Evolutionary conservation across 805 yeast genomes (phyloP), one percentile per base, ranked within the genome.

Genomic region (Schwanniomyces occidentalis): DNA sequence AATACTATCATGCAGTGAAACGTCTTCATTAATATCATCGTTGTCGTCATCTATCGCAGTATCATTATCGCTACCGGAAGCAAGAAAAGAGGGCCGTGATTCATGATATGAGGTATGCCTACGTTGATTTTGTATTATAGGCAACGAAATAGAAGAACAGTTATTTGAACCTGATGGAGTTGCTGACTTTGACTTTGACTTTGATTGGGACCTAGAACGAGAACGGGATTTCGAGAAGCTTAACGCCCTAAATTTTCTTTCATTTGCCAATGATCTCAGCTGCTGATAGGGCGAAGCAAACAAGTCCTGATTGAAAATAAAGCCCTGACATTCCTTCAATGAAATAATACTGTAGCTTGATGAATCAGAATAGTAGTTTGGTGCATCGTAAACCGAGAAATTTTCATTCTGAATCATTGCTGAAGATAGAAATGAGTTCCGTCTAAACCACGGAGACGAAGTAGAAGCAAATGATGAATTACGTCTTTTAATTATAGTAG

Each of bases 241-340:
- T 21, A 48, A 33, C 2, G 58, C 54, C 27, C 63, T 46, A 9
- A 42, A 43, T 38, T 53, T 62, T 36, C 52, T 45, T 39, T 66
- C 71, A 32, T 54, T 56, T 10, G 63, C 65, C 8, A 58, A 29
- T 4, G 69, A 52, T 30, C 58, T 44, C 56, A 57, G 67, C 38
- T 83, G 90, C 49, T 81, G 85, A 52, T 78, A 80, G 18, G 81
- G 80, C 2, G 81, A 68, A 2, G 88, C 90, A 67, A 82, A 84
- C 29, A 82, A 58, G 48, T 83, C 90, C 50, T 83, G 90, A 52
- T 84, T 83, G 76, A 87, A 84, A 2, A 75, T 58, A 48, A 83
- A 84, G 3, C 93, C 93, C 51, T 84, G 90, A 20, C 82, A 73
- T 48, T 82, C 84, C 16, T 66, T 69, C 24, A 80, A 59, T 10